These are phyloP conservation scores for Kodamaea derodonti DNA, from an alignment of 1,139 yeast genomes.

Conservation along the genomic window DNA sequence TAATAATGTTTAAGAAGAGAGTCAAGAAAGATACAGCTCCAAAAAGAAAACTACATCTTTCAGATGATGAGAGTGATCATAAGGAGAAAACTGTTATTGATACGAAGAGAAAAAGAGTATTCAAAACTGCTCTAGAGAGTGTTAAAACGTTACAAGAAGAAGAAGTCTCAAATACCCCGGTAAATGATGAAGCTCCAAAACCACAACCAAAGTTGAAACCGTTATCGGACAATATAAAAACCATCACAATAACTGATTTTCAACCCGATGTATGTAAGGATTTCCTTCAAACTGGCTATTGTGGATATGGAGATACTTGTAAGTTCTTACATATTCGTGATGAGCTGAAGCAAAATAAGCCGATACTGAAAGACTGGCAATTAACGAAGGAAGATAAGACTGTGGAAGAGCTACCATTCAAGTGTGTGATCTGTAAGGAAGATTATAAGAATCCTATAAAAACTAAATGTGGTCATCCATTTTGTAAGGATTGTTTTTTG, in stretches of 20 bases:
- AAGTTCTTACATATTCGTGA: conserved; percentile 89
- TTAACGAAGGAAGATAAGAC: conserved; percentile 13
- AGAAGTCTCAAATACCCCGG: conserved; percentile 1
- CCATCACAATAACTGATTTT: conserved; percentile 81
- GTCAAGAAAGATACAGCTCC: conserved; percentile 16
- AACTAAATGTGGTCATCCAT: conserved; percentile 64
- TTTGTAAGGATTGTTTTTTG: conserved; percentile 64
- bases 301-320: conserved; percentile 98
- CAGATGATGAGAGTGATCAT: conserved; percentile 1
- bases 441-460: conserved; percentile 57
- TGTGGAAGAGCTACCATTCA: conserved; percentile 47
- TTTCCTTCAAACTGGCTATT: conserved; percentile 84
- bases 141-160: neutral
- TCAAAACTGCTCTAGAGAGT: conserved; percentile 1
- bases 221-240: conserved; percentile 52
- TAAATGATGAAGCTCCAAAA: conserved; percentile 6
- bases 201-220: conserved; percentile 11
- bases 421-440: conserved; percentile 59
- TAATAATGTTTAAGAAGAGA: conserved; percentile 40
- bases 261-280: conserved; percentile 96
- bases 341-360: conserved; percentile 75
- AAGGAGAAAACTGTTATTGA: neutral
- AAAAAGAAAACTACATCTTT: conserved; percentile 17
- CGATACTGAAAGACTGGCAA: conserved; percentile 74
- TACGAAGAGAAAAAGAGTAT: conserved; percentile 2